Evolutionary conservation across 805 yeast species (phyloP), one percentile per base, ranked within the genome.

Genomic region (Kodamaea laetipori): DNA sequence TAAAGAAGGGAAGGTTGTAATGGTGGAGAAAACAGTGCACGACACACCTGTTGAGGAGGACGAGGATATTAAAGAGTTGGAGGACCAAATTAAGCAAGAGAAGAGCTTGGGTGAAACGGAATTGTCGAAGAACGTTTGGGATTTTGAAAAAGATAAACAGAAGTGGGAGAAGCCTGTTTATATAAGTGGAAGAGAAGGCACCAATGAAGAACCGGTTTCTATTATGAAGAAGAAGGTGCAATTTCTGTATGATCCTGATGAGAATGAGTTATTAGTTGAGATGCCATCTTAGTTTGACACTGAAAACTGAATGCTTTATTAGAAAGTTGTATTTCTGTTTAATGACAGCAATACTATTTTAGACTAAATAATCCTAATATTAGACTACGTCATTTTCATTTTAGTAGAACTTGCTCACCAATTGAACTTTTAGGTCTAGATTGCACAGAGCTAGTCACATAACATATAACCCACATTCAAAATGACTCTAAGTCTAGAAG

Each of bases 1-100:
- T 16, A 73, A 77, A 31, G 84, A 90, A 46, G 96, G 96, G 6
- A 87, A 87, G 56, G 95, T 87, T 2, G 71, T 73, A 7, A 69
- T 85, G 70, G 75, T 73, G 13, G 89, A 83, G 46, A 71, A 58
- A 54, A 37, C 43, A 2, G 47, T 28, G 12, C 12, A 12, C 7
- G 49, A 63, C 6, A 36, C 53, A 10, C 67, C 67, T 17, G 73
- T 62, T 18, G 60, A 65, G 11, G 61, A 61, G n/a, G 64, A 67
- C 27, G 43, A 52, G 2, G 62, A 72, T 39, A 66, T 76, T 31
- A 58, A 57, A 11, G 57, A 58, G n/a, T 60, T 71, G 34, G 73
- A 73, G 47, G 64, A 66, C 5, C 43, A 60, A 18, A 23, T 71
- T 15, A 49, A 46, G 24, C 49, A 53, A 19, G 53, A 52, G 4